Evolutionary conservation across 495 filamentous ascomycete genomes (phyloP).

Genomic region (Xanthoparmelia taractica): DNA sequence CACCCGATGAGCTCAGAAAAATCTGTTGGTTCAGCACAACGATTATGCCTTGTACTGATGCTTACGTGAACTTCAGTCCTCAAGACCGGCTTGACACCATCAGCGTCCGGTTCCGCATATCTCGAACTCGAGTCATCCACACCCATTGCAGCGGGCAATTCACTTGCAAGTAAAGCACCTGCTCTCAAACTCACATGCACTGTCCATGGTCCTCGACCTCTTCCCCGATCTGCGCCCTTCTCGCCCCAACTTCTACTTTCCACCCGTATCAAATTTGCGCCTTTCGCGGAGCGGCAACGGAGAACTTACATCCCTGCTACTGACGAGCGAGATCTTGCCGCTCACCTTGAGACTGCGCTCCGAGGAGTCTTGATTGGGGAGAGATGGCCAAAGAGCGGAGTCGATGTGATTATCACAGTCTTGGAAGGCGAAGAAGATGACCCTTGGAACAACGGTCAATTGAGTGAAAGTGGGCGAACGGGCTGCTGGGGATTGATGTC

Average conservation of each 20-base stretch:
- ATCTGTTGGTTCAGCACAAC: conserved; percentile 56
- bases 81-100: conserved; percentile 85
- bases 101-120: conserved; percentile 90
- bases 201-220: conserved; percentile 85
- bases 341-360: conserved; percentile 85
- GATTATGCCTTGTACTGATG: not conserved
- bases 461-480: conserved; percentile 12
- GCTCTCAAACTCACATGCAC: conserved; percentile 84
- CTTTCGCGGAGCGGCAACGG: conserved; percentile 76
- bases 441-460: conserved; percentile 42
- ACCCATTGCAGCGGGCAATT: conserved; percentile 41
- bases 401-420: conserved; percentile 86
- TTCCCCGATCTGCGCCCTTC: conserved; percentile 83
- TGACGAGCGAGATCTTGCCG: conserved; percentile 79
- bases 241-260: conserved; percentile 83
- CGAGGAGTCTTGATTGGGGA: conserved; percentile 83
- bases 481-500: conserved; percentile 74
- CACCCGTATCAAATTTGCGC: conserved; percentile 90
- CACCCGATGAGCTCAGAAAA: conserved; percentile 62
- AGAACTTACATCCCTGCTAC: conserved; percentile 82
- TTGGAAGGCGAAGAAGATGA: conserved; percentile 81
- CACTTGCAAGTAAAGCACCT: conserved; percentile 44
- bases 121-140: conserved; percentile 65
- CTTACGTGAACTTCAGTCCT: conserved; percentile 49
- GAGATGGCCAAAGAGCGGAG: conserved; percentile 91